Base-by-base conservation (phyloP, 306 rosid genomes). In the Glycine tomentella region DNA sequence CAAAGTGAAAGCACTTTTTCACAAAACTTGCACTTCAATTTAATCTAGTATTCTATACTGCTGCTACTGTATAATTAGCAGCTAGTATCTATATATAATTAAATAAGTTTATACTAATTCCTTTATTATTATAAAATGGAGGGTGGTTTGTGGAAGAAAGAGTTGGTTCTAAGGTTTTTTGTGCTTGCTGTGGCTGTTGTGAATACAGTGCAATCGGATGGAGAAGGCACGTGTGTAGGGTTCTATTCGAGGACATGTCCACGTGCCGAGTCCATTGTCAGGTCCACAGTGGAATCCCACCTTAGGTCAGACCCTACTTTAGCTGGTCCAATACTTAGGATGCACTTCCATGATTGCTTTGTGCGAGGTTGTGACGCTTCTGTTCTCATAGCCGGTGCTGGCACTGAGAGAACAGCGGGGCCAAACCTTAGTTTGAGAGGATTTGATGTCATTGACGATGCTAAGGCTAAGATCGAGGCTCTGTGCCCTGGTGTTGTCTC, bases 321-420 rank as follows among this genome's bases (percentile, higher is more conserved):
- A 6, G 81, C 76, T 4, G 81, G 71, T 8, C 8, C 55, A 11
- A 31, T 81, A 20, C 75, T 81, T 8, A 44, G 85, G 62, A 55
- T 75, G 81, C 81, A 66, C 69, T 81, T 81, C 63, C 81, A 81
- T 9, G 85, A 81, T 33, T 81, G 85, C 76, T 74, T 81, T 3
- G 76, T 81, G 11, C 9, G 71, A 66, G 85, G 85, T 16, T 81
- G 85, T 16, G 81, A 81, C n/a, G 85, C 62, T 6, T 81, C 81
- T 45, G 38, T 82, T 1, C 82, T 82, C 15, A 69, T 76, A n/a
- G 12, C 44, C 1, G 78, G 85, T 38, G 2, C 48, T 3, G 16
- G 0, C 34, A 46, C 77, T 0, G 82, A 82, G 67, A 69, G 63
- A 68, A 4, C 56, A 17, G 53, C 82, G 0, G 9, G 20, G 2